These are phyloP conservation scores for Fusarium illudens DNA, from an alignment of 2,329 filamentous ascomycete species.

Conservation along the genomic window DNA sequence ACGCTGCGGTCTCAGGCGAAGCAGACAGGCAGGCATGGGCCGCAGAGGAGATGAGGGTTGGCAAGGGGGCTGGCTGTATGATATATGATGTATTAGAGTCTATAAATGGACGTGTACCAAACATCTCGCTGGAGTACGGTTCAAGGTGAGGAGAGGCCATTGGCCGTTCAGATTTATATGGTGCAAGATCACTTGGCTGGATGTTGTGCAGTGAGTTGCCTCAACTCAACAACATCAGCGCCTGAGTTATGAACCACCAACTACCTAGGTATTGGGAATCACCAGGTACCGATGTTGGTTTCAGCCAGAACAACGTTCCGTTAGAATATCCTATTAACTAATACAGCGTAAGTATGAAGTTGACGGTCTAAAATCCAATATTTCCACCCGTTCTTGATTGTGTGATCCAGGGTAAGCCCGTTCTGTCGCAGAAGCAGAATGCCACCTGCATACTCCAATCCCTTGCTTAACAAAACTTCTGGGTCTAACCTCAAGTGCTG, in stretches of 20 bases:
- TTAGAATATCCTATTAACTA: not conserved
- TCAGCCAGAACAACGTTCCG: too few relatives aligned
- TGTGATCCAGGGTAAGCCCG: not conserved
- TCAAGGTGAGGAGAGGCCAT: not conserved
- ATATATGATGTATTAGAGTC: conserved; percentile 42
- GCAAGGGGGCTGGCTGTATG: conserved; percentile 38
- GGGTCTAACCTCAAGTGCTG: not conserved
- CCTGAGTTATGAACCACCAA: too few relatives aligned
- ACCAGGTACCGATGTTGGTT: too few relatives aligned
- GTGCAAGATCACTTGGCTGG: not conserved
- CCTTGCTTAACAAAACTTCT: not conserved
- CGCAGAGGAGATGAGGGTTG: conserved; percentile 29
- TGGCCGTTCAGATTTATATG: not conserved
- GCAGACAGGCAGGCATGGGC: conserved; percentile 37
- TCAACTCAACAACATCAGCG: too few relatives aligned
- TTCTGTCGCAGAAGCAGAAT: not conserved
- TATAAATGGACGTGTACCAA: conserved; percentile 33
- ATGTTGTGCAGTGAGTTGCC: not conserved
- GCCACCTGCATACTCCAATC: not conserved
- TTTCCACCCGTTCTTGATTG: not conserved
- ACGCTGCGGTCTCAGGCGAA: conserved; percentile 49
- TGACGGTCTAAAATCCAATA: not conserved
- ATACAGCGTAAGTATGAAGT: not conserved
- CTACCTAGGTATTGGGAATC: too few relatives aligned
- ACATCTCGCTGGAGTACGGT: not conserved